These are phyloP conservation scores for Trichocladium antarcticum DNA, from an alignment of 495 filamentous ascomycete species.

Conservation along the genomic window DNA sequence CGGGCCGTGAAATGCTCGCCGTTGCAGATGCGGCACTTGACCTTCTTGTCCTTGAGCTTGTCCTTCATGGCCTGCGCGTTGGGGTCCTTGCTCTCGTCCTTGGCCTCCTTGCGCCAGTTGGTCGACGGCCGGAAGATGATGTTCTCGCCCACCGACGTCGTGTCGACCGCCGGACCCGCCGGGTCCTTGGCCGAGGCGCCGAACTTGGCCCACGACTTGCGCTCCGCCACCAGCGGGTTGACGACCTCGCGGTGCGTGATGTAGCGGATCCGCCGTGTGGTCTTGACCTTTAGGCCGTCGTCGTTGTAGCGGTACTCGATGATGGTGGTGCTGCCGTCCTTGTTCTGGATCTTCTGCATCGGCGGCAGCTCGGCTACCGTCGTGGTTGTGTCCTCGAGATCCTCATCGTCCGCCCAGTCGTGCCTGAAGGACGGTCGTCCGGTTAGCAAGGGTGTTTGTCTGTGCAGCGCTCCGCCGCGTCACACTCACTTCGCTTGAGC, in stretches of 20 bases:
- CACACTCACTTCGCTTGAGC: slow-evolving; percentile 20
- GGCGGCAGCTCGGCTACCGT: slow-evolving; percentile 66
- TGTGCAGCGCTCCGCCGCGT: not conserved
- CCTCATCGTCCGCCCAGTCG: slow-evolving; percentile 93
- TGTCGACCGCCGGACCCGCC: slow-evolving; percentile 60
- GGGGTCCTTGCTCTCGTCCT: slow-evolving; percentile 65
- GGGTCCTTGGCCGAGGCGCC: slow-evolving; percentile 60
- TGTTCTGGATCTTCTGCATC: slow-evolving; percentile 79
- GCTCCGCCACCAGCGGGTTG: slow-evolving; percentile 92
- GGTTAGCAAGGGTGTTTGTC: not conserved
- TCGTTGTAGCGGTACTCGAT: slow-evolving; percentile 86
- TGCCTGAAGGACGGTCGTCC: slow-evolving; percentile 21
- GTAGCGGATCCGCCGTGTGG: slow-evolving; percentile 83
- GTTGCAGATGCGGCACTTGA: slow-evolving; percentile 97
- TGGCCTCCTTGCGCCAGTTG: slow-evolving; percentile 81
- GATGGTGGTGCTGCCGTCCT: slow-evolving; percentile 94
- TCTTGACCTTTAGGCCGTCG: slow-evolving; percentile 88
- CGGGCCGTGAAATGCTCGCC: slow-evolving; percentile 97
- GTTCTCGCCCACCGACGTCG: slow-evolving; percentile 90
- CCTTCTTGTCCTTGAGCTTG: slow-evolving; percentile 94
- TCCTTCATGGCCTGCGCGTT: slow-evolving; percentile 76
- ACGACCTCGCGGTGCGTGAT: slow-evolving; percentile 82
- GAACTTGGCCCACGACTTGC: slow-evolving; percentile 86
- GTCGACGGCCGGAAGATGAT: slow-evolving; percentile 84
- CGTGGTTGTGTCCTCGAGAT: slow-evolving; percentile 73